Base-by-base conservation (phyloP, 176 grass and related monocot genomes). In the Aegilops tauschii region DNA sequence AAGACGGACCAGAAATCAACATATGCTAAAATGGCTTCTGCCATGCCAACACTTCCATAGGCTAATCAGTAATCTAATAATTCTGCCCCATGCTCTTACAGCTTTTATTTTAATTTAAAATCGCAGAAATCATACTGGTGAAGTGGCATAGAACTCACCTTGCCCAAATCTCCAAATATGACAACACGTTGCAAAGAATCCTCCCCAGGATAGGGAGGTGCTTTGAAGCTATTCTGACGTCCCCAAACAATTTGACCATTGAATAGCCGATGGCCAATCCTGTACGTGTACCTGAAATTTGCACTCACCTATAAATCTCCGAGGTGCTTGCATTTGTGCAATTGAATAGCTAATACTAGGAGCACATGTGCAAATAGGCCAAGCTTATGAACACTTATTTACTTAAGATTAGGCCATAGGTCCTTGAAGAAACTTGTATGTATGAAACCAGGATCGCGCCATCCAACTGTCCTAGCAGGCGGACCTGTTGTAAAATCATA, bases 381-480 rank as follows among this genome's bases (percentile, higher is more conserved):
- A 80, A 84, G 69, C 27, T 71, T 72, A 16, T 14, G 42, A 67
- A 35, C 58, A 59, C 76, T 42, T 59, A 85, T 80, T 80, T 86
- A 94, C 93, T 85, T 80, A 49, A 88, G 70, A 90, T 95, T 95
- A 90, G 96, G 93, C 96, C 96, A 98, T 34, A 95, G 79, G 12
- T 95, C 90, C 76, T 94, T 94, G 40, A 98, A 73, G 80, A 95
- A 94, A 61, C 96, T 91, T 82, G 93, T 96, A 69, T 98, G 93
- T 89, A 96, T 94, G 81, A 92, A 96, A 86, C 96, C 92, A 81
- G 93, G 96, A 88, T 98, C 84, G 35, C 92, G 90, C 96, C 96
- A 98, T 50, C 96, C 92, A 89, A 98, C 93, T 62, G 93, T 96
- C 82, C 92, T 83, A 82, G 96, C 92, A 92, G 96, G 93, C 84